These are phyloP conservation scores for Arthrobotrys sphaeroides DNA, from an alignment of 2,329 filamentous ascomycete genomes.

Conservation along the genomic window DNA sequence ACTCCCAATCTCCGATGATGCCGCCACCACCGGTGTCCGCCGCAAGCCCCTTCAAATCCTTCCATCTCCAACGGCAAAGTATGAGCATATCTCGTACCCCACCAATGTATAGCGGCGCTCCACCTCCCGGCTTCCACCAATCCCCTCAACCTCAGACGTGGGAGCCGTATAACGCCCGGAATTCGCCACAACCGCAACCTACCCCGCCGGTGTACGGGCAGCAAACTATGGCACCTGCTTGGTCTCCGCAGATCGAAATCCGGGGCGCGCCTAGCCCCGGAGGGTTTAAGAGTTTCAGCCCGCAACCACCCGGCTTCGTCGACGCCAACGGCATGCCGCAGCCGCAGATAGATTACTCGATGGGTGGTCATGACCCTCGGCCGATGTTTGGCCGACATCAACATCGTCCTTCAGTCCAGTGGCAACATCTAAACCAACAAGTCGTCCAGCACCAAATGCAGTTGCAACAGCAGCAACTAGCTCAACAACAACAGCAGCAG, in stretches of 20 bases:
- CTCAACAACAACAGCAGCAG: slow-evolving; percentile 40
- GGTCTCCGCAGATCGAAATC: slow-evolving; percentile 48
- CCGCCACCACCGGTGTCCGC: slow-evolving; percentile 54
- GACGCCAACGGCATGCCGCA: slow-evolving; percentile 51
- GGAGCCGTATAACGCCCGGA: slow-evolving; percentile 55
- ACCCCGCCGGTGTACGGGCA: slow-evolving; percentile 55
- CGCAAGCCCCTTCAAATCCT: slow-evolving; percentile 55
- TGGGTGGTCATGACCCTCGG: slow-evolving; percentile 47
- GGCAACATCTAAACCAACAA: slow-evolving; percentile 50
- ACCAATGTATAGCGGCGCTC: slow-evolving; percentile 42
- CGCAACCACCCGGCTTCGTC: slow-evolving; percentile 39
- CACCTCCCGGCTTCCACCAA: slow-evolving; percentile 49
- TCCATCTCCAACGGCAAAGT: slow-evolving; percentile 57
- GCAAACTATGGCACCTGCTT: slow-evolving; percentile 35
- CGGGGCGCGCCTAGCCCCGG: slow-evolving; percentile 16
- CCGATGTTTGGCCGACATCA: slow-evolving; percentile 52
- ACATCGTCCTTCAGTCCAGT: slow-evolving; percentile 48
- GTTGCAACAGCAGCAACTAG: slow-evolving; percentile 47
- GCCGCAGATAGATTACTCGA: slow-evolving; percentile 38
- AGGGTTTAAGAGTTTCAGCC: slow-evolving; percentile 50
- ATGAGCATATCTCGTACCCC: slow-evolving; percentile 57
- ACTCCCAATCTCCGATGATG: slow-evolving; percentile 54
- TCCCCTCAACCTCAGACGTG: slow-evolving; percentile 53
- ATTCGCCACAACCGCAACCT: slow-evolving; percentile 55
- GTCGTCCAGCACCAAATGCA: slow-evolving; percentile 43